Evolutionary conservation across 768 basidiomycete genomes (phyloP).

Genomic region (Dentipellis sp.): DNA sequence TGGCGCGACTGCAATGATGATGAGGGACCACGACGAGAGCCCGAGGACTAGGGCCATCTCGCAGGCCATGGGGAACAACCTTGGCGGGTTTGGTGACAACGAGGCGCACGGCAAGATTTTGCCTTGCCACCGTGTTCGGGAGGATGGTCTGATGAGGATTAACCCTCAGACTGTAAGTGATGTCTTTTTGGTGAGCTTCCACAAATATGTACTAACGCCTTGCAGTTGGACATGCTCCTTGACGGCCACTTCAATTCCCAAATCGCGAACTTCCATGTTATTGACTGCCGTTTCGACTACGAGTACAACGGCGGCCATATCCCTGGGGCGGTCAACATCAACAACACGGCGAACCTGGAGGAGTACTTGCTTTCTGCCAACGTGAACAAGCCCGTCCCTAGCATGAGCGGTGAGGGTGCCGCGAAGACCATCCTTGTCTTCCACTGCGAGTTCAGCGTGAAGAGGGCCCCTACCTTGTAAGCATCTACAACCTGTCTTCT

Average conservation of each 20-base stretch:
- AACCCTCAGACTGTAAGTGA: constrained; percentile 62
- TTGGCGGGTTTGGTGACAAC: constrained; percentile 87
- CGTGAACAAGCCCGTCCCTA: constrained; percentile 50
- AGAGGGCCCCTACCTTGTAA: constrained; percentile 94
- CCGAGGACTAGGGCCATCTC: constrained; percentile 16
- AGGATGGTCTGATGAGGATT: constrained; percentile 94
- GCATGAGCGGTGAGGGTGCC: constrained; percentile 61
- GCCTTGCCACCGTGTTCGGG: constrained; percentile 87
- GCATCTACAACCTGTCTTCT: constrained; percentile 18
- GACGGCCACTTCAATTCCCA: constrained; percentile 60
- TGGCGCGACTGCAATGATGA: constrained; percentile 38
- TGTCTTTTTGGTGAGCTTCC: constrained; percentile 1
- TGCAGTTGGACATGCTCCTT: constrained; percentile 68
- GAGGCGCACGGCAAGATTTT: constrained; percentile 90
- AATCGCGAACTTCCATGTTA: constrained; percentile 65
- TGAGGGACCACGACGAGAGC: constrained; percentile 11
- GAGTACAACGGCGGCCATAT: constrained; percentile 94
- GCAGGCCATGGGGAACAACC: constrained; percentile 37
- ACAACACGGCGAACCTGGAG: constrained; percentile 71
- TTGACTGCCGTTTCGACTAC: constrained; percentile 98
- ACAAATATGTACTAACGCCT: constrained; percentile 7
- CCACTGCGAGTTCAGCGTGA: constrained; percentile 96
- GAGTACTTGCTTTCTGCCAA: constrained; percentile 61
- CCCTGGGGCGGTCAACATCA: constrained; percentile 85
- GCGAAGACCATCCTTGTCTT: constrained; percentile 86